A percentile compares a stretch with the other conserved stretches of the same genome.
phyloP scores from a whole-genome alignment of 2,329 filamentous ascomycete genomes.

The Amauroascus niger region DNA sequence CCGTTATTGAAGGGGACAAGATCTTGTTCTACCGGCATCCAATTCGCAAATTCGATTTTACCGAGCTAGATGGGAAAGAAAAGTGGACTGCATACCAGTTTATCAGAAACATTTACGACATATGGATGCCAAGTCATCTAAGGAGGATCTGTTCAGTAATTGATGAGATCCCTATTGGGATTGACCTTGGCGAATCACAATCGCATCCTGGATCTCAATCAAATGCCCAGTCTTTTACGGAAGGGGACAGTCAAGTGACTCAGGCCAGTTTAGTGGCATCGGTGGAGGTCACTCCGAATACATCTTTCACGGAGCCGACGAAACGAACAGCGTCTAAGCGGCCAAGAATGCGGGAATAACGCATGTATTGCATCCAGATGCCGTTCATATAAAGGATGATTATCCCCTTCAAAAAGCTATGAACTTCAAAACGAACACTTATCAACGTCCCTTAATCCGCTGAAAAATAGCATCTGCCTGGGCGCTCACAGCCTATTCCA shows the following conservation, averaged over 20 bases:
- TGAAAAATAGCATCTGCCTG: no score
- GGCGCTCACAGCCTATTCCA: background rate
- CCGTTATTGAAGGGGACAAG: constrained; percentile 28
- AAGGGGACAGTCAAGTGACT: no score
- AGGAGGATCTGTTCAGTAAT: constrained; percentile 14
- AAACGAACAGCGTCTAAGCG: no score
- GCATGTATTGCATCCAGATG: no score
- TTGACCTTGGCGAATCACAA: background rate
- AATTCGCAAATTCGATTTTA: constrained; percentile 30
- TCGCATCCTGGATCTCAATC: background rate
- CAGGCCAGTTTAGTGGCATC: no score
- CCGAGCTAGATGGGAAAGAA: constrained; percentile 26
- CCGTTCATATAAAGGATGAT: no score
- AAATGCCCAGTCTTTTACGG: constrained; percentile 1
- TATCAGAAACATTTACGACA: constrained; percentile 31
- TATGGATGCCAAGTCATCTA: constrained; percentile 25
- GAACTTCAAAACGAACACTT: no score
- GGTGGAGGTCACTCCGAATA: no score
- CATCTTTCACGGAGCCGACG: no score
- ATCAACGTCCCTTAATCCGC: no score
- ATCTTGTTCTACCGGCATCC: constrained; percentile 35
- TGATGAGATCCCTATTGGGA: constrained; percentile 10
- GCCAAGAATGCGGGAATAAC: no score
- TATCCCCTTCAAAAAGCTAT: no score
- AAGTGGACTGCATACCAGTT: constrained; percentile 34